These are phyloP conservation scores for Pythium angustatum DNA, from an alignment of 352 stramenopile species.

Conservation along the genomic window DNA sequence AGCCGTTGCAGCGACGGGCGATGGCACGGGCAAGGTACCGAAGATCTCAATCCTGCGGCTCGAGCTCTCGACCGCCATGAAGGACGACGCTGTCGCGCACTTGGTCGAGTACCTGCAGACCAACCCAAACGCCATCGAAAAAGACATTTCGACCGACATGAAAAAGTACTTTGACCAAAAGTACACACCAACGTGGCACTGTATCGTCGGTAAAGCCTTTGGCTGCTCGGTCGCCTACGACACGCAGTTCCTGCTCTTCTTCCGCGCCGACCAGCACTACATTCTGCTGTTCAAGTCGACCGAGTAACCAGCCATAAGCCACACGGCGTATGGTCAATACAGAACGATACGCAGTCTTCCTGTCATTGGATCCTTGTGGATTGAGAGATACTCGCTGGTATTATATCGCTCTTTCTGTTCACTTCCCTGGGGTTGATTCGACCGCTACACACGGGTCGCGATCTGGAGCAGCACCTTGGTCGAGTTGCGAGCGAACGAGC, in stretches of 20 bases:
- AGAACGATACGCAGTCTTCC: neutral
- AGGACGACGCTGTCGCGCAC: conserved; percentile 64
- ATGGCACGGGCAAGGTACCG: conserved; percentile 35
- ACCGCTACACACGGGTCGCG: conserved; percentile 16
- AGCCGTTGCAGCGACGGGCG: conserved; percentile 14
- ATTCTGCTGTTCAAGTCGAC: conserved; percentile 85
- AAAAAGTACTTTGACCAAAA: conserved; percentile 99
- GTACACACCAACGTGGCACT: conserved; percentile 93
- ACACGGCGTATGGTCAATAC: neutral
- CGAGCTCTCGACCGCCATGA: conserved; percentile 65
- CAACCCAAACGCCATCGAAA: conserved; percentile 61
- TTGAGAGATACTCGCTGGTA: too few species aligned
- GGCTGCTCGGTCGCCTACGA: conserved; percentile 91
- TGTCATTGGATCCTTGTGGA: neutral
- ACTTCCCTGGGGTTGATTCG: neutral
- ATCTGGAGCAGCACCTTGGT: conserved; percentile 59
- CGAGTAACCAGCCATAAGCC: conserved; percentile 39
- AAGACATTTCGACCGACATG: conserved; percentile 98
- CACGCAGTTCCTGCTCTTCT: conserved; percentile 89
- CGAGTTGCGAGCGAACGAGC: conserved; percentile 55
- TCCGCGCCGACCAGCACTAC: conserved; percentile 81
- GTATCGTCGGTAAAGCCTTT: conserved; percentile 91
- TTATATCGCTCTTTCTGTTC: neutral
- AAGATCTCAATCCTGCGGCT: conserved; percentile 71
- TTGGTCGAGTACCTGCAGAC: conserved; percentile 41